These are phyloP conservation scores for Teratosphaeria destructans DNA, from an alignment of 2,329 filamentous ascomycete genomes.

Conservation along the genomic window DNA sequence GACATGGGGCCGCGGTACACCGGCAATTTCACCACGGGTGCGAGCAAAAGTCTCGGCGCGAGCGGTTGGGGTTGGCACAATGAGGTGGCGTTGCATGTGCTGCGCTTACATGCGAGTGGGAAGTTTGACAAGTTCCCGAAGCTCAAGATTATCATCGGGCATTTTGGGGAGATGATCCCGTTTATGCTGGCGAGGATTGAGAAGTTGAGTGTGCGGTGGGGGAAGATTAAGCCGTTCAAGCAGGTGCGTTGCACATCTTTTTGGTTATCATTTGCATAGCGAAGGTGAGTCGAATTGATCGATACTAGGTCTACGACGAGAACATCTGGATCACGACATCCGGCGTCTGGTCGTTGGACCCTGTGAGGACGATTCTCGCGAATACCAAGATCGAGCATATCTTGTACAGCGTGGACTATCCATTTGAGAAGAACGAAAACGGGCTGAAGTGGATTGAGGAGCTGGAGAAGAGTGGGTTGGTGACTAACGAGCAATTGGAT, in stretches of 20 bases:
- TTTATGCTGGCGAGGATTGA: constrained; percentile 44
- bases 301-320: constrained; percentile 33
- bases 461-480: constrained; percentile 40
- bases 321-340: constrained; percentile 53
- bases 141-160: constrained; percentile 47
- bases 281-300: constrained; percentile 14
- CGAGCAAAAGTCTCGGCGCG: constrained; percentile 27
- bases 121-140: constrained; percentile 46
- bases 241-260: not conserved
- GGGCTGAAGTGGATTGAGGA: constrained; percentile 42
- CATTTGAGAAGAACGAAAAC: constrained; percentile 42
- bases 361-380: constrained; percentile 34
- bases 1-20: constrained; percentile 25
- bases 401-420: constrained; percentile 51
- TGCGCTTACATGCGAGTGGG: constrained; percentile 42
- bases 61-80: constrained; percentile 43
- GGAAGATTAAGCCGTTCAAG: constrained; percentile 20
- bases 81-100: constrained; percentile 39
- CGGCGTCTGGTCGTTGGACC: constrained; percentile 44
- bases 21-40: constrained; percentile 26
- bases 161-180: constrained; percentile 49
- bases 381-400: constrained; percentile 37
- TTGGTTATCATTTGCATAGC: no score
- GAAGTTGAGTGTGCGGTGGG: constrained; percentile 19
- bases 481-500: constrained; percentile 40